Base-by-base conservation (phyloP, 495 filamentous ascomycete species). In the Staphylotrichum longicolle region DNA sequence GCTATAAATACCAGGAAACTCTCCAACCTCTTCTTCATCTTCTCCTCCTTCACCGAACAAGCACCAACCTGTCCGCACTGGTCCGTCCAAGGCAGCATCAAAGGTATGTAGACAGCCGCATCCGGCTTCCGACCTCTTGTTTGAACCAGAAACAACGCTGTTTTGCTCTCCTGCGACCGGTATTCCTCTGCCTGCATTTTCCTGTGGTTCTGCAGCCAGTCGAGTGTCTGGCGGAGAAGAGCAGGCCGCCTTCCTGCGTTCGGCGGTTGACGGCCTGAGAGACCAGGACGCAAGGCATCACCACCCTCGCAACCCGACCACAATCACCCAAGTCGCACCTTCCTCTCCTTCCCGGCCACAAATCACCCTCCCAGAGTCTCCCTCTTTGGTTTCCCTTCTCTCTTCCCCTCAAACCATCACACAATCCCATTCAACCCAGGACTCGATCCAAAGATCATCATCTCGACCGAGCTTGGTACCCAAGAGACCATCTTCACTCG, bases 251-350 rank as follows among this genome's bases (percentile, higher is more conserved):
- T n/a, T n/a, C n/a, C n/a, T n/a, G n/a, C n/a, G n/a, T n/a, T 54
- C 30, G 27, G 9, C 9, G 52, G 42, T 37, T 7, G 27, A 40
- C 49, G 49, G 58, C 58, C 58, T 60, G 58, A 54, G 35, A 12
- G 7, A 14, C 40, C 9, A 60, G 58, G 58, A 46, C 49, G 32
- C 48, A 2, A 60, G 58, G 50, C 58, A 60, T 40, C 58, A 0
- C 15, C 27, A 7, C 10, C 15, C 35, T 33, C 10, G 6, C 34
- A 6, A 11, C 48, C 33, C 32, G 8, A 35, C 10, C 34, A 54
- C 41, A 37, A 53, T 46, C 58, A 53, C 49, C 57, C 20, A 27
- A 54, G 8, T 15, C 15, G 58, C 33, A 46, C 50, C 50, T 60
- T 60, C 58, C 58, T 41, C 41, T 52, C 40, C 40, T 14, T 40